Base-by-base conservation (phyloP, 257 asterid genomes). In the Schizonepeta tenuifolia region DNA sequence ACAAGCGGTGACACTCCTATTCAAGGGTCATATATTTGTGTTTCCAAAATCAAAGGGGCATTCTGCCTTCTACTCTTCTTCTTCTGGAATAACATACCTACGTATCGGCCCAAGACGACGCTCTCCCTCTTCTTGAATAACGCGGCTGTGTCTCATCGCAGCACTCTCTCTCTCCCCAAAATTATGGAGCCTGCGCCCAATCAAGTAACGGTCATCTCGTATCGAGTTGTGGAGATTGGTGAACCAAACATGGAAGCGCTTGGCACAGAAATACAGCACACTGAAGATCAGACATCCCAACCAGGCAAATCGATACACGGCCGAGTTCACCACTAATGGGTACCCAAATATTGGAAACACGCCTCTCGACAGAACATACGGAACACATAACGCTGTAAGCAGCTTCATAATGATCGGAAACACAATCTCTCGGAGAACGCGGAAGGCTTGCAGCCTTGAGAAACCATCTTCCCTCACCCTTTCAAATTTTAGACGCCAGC, bases 231-330 rank as follows among this genome's bases (percentile, higher is more conserved):
- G 99, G 47, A 95, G 91, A 75, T 88, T 95, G 58, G 93, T 89
- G 85, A 95, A 92, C 99, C 98, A 92, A 26, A 91, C 86, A 21
- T 95, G 99, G 80, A 95, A 95, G 18, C 99, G 89, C 80, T 92
- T 91, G 62, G 83, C 96, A 31, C 98, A 95, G 79, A 87, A 92
- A 71, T 76, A 90, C 26, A 95, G 46, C 47, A 88, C 78, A 65
- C 96, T 91, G 61, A 88, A 77, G 43, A 89, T 70, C 13, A 95
- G 96, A 66, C 99, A 95, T 21, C 98, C 99, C 83, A 95, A 22
- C 99, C 99, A 95, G 57, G 99, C 97, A 49, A 83, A 95, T 7
- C 99, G 85, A 54, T 91, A 92, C 20, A 95, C 96, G 6, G 98
- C 96, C 2, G 99, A 95, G 87, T 95, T 95, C 69, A 95, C 93